A percentile compares a stretch with the other conserved stretches of the same genome.
These are phyloP conservation scores for Fusarium hainanense DNA, from an alignment of 2,329 filamentous ascomycete genomes.

Conservation along the genomic window DNA sequence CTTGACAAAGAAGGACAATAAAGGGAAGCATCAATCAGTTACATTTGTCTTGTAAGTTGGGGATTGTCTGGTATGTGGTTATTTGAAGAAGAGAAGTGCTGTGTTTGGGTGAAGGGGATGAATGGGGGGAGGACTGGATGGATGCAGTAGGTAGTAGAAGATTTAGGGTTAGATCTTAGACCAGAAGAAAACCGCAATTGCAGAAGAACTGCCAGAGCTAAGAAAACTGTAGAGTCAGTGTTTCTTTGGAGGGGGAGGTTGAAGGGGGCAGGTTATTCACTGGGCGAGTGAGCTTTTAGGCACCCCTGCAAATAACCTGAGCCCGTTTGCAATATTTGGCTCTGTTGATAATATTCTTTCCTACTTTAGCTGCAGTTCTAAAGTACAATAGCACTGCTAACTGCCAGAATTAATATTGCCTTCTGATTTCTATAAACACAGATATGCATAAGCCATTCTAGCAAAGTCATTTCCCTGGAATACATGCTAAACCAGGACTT, in stretches of 20 bases:
- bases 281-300: not conserved
- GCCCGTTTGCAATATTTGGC: not conserved
- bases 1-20: not conserved
- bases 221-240: not conserved
- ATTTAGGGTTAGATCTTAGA: constrained; percentile 1
- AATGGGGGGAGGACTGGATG: not conserved
- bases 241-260: not conserved
- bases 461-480: not conserved
- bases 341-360: not conserved
- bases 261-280: not conserved
- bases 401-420: not conserved
- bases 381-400: constrained; percentile 5
- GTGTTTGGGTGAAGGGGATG: constrained; percentile 3
- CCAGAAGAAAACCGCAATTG: constrained; percentile 1
- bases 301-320: not conserved
- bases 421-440: not conserved
- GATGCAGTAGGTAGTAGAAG: not conserved
- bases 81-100: not conserved
- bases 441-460: not conserved
- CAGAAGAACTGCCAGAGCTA: constrained; percentile 5
- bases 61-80: not conserved
- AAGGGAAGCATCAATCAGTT: not conserved
- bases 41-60: not conserved
- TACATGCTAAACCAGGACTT: not conserved
- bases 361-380: not conserved